A percentile compares a stretch with the other conserved stretches of the same genome.
Conservation (phyloP, 805 yeast genomes). For the Candida pseudofarinosa region DNA sequence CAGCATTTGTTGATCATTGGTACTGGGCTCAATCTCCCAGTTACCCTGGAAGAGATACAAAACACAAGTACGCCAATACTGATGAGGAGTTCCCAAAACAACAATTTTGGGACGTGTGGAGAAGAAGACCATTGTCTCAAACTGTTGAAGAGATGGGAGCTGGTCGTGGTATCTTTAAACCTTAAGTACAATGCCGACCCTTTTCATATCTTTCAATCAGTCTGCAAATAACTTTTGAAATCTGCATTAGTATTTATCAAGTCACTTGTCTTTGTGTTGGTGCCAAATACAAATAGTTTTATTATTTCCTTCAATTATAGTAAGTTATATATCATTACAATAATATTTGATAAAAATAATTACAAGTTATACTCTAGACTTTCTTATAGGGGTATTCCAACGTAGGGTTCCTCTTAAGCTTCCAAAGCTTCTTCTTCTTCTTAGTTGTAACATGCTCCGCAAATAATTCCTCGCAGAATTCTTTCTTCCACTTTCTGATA, state of each 20-base stretch:
- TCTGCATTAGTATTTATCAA: background rate
- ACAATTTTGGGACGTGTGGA: conserved; percentile 76
- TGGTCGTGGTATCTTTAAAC: conserved; percentile 54
- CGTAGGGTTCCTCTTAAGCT: conserved; percentile 68
- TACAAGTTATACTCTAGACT: conserved; percentile 4
- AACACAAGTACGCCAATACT: conserved; percentile 37
- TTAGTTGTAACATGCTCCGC: conserved; percentile 81
- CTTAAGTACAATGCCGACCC: conserved; percentile 12
- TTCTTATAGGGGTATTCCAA: conserved; percentile 82
- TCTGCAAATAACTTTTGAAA: background rate
- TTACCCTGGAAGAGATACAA: conserved; percentile 35
- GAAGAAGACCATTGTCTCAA: conserved; percentile 78
- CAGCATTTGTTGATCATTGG: conserved; percentile 36
- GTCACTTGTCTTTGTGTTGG: background rate
- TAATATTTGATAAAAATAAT: background rate
- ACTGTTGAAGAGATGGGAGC: conserved; percentile 73
- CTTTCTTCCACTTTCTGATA: conserved; percentile 50
- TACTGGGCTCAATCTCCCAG: conserved; percentile 39
- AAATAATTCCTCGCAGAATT: conserved; percentile 71
- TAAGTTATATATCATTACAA: conserved; percentile 1
- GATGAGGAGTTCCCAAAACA: conserved; percentile 33
- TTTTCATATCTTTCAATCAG: conserved; percentile 1
- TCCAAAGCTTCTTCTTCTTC: conserved; percentile 89
- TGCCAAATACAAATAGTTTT: background rate
- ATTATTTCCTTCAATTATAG: background rate